A percentile compares a stretch with the other conserved stretches of the same genome.
phyloP scores from a whole-genome alignment of 2,329 filamentous ascomycete genomes.

The Fusarium lyarnte region DNA sequence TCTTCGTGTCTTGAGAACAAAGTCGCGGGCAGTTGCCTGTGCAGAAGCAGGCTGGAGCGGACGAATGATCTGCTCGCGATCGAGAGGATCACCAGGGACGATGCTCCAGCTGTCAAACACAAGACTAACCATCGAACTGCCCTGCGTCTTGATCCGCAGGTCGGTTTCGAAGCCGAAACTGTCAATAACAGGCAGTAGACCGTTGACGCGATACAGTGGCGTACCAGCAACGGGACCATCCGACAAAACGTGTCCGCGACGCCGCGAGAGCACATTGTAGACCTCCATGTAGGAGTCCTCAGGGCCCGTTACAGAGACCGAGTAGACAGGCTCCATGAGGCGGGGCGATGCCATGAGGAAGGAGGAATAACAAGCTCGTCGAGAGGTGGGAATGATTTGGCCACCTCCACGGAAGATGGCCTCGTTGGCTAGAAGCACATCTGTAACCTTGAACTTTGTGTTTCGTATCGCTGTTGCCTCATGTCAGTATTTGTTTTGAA shows the following conservation, averaged over 20 bases:
- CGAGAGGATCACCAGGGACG: conserved; percentile 93
- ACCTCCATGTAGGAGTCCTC: conserved; percentile 88
- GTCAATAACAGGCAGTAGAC: conserved; percentile 94
- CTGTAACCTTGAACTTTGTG: conserved; percentile 95
- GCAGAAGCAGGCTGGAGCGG: conserved; percentile 88
- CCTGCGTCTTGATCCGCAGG: conserved; percentile 93
- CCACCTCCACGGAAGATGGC: conserved; percentile 95
- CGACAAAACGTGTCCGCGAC: conserved; percentile 91
- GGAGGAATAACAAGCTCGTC: conserved; percentile 91
- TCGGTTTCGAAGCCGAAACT: conserved; percentile 98
- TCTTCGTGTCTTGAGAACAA: conserved; percentile 93
- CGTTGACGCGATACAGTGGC: conserved; percentile 89
- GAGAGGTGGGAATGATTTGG: conserved; percentile 95
- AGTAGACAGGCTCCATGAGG: conserved; percentile 96
- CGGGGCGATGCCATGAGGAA: conserved; percentile 97
- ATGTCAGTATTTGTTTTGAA: conserved; percentile 38
- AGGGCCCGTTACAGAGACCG: conserved; percentile 90
- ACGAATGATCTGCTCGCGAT: conserved; percentile 82
- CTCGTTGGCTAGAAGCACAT: conserved; percentile 85
- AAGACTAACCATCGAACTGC: conserved; percentile 87
- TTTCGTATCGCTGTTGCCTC: conserved; percentile 82
- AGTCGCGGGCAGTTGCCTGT: conserved; percentile 91
- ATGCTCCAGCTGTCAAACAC: conserved; percentile 97
- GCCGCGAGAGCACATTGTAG: conserved; percentile 89
- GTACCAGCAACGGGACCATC: conserved; percentile 95